Conservation (phyloP, 164 flowering plant genomes). For the Magnolia changhungtana region DNA sequence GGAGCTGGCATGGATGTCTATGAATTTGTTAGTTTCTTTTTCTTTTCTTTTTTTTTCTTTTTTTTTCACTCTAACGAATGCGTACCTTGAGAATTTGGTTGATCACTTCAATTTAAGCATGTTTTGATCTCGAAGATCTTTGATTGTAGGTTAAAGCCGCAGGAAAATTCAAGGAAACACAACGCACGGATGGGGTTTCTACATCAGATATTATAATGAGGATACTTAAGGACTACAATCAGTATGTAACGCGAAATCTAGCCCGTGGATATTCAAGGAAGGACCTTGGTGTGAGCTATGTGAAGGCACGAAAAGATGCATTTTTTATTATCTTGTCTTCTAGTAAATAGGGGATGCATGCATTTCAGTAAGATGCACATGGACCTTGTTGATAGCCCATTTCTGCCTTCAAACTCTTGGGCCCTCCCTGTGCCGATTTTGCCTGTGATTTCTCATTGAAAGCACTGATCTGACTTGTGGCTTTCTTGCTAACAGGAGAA, state of each 20-base stretch:
- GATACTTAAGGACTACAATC: constrained; percentile 91
- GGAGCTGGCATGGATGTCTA: constrained; percentile 27
- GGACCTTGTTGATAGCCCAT: background rate
- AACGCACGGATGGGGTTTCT: constrained; percentile 80
- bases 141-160: constrained; percentile 56
- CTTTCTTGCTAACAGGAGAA: constrained; percentile 59
- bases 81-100: background rate
- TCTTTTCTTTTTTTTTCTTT: background rate
- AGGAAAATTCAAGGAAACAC: constrained; percentile 79
- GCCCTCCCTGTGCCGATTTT: background rate
- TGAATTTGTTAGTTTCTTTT: constrained; percentile 20
- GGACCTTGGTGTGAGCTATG: constrained; percentile 93
- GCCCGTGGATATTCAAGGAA: constrained; percentile 93
- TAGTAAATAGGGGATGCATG: background rate
- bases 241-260: constrained; percentile 91
- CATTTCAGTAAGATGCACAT: background rate
- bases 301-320: constrained; percentile 51
- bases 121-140: background rate
- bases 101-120: background rate
- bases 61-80: background rate
- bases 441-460: background rate
- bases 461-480: constrained; percentile 8
- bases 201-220: constrained; percentile 89
- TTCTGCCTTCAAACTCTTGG: background rate
- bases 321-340: background rate